Base-by-base conservation (phyloP, 805 yeast species). In the Lachancea kluyveri region DNA sequence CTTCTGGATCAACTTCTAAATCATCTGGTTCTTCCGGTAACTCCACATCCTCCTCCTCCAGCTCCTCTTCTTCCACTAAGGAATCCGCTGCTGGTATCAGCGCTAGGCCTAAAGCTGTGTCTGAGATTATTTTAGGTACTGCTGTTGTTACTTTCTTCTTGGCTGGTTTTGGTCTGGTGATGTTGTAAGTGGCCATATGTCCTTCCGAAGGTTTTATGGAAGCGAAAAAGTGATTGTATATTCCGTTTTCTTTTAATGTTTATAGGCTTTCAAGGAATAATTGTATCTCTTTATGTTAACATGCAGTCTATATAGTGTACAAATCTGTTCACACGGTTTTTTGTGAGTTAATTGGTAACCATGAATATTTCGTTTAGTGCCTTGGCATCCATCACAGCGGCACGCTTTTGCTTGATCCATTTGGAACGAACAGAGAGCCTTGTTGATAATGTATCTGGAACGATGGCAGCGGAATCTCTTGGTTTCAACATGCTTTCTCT, bases 331-430 rank as follows among this genome's bases (percentile, higher is more conserved):
- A n/a, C n/a, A n/a, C n/a, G n/a, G n/a, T n/a, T n/a, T n/a, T n/a
- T n/a, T n/a, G n/a, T n/a, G n/a, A n/a, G n/a, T 22, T 28, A 31
- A 41, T 67, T 70, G 17, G 80, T 65, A 28, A 87, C 74, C 96
- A 90, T 90, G 53, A 90, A 84, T 36, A 90, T 90, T 59, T 90
- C 97, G 46, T 84, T 86, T 40, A 90, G 68, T 9, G 95, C 87
- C 55, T 85, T 78, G 3, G 81, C 71, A 54, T 90, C 97, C 77
- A 81, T 74, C 0, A 88, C 86, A 1, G 96, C 90, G 8, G 94
- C 92, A 48, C 92, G 72, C 55, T 90, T 90, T 56, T 87, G 95
- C 43, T 71, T 79, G 34, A 90, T 88, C 79, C 86, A 88, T 56
- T 74, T 79, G 14, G 94, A 78, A 55, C 97, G 73, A 4, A 82